A percentile compares a stretch with the other conserved stretches of the same genome.
These are phyloP conservation scores for Stygiomarasmius scandens DNA, from an alignment of 1,284 basidiomycete species.

Conservation along the genomic window DNA sequence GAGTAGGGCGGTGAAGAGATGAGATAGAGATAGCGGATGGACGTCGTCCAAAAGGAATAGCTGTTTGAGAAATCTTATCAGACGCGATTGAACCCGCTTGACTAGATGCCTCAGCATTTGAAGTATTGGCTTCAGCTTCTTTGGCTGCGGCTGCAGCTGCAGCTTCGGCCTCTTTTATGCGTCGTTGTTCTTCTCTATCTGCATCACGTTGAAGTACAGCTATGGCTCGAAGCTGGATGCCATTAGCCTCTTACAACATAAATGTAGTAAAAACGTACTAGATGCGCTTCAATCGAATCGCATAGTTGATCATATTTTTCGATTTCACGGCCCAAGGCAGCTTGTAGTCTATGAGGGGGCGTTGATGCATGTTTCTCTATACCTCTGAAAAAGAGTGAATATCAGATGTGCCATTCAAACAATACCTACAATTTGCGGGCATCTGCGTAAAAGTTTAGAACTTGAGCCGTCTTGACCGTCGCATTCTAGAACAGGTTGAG, in stretches of 20 bases:
- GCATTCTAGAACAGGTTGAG: slow-evolving; percentile 43
- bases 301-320: slow-evolving; percentile 79
- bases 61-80: slow-evolving; percentile 31
- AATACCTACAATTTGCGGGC: slow-evolving; percentile 27
- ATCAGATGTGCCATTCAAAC: not conserved
- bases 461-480: slow-evolving; percentile 67
- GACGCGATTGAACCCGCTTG: slow-evolving; percentile 15
- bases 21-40: slow-evolving; percentile 77
- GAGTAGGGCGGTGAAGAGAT: slow-evolving; percentile 67
- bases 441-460: slow-evolving; percentile 70
- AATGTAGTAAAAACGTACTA: slow-evolving; percentile 48
- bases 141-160: slow-evolving; percentile 12
- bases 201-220: slow-evolving; percentile 71
- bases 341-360: slow-evolving; percentile 64
- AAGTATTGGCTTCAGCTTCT: slow-evolving; percentile 16
- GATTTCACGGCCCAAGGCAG: slow-evolving; percentile 67
- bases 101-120: slow-evolving; percentile 7
- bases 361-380: slow-evolving; percentile 58
- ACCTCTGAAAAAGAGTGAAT: slow-evolving; percentile 38
- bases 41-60: slow-evolving; percentile 45
- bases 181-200: slow-evolving; percentile 53
- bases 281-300: slow-evolving; percentile 69
- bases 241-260: slow-evolving; percentile 9
- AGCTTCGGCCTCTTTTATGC: slow-evolving; percentile 39
- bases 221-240: slow-evolving; percentile 63